A percentile compares a stretch with the other conserved stretches of the same genome.
phyloP scores from a whole-genome alignment of 1,284 basidiomycete species.

The Pholiota adiposa region DNA sequence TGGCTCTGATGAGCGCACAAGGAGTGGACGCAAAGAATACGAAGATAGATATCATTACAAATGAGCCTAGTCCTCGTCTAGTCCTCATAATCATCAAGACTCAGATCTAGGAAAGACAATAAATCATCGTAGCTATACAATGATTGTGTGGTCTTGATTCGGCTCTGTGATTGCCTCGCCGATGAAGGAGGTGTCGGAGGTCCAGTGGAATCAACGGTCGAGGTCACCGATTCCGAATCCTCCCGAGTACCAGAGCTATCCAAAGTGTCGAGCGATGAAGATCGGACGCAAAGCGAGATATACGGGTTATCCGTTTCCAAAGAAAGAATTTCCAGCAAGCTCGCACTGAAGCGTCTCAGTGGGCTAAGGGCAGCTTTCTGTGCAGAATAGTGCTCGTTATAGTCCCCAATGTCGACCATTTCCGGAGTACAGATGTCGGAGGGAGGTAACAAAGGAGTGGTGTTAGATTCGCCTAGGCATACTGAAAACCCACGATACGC shows the following conservation, averaged over 20 bases:
- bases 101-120: constrained; percentile 15
- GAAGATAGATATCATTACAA: not conserved
- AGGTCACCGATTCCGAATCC: constrained; percentile 17
- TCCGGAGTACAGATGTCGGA: not conserved
- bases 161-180: not conserved
- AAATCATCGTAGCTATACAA: constrained; percentile 8
- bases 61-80: not conserved
- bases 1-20: too few species aligned
- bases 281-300: constrained; percentile 13
- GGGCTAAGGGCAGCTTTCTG: not conserved
- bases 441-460: not conserved
- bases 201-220: constrained; percentile 24
- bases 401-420: not conserved
- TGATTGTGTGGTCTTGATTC: not conserved
- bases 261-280: constrained; percentile 6
- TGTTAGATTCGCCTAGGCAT: constrained; percentile 5
- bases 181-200: constrained; percentile 21
- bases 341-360: not conserved
- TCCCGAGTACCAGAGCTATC: constrained; percentile 8
- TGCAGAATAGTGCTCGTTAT: too few species aligned
- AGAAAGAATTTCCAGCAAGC: not conserved
- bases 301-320: constrained; percentile 10
- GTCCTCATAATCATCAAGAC: not conserved
- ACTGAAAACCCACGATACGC: constrained; percentile 27
- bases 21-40: too few species aligned